These are phyloP conservation scores for Aureobasidium sp. DNA, from an alignment of 2,329 filamentous ascomycete genomes.

Conservation along the genomic window DNA sequence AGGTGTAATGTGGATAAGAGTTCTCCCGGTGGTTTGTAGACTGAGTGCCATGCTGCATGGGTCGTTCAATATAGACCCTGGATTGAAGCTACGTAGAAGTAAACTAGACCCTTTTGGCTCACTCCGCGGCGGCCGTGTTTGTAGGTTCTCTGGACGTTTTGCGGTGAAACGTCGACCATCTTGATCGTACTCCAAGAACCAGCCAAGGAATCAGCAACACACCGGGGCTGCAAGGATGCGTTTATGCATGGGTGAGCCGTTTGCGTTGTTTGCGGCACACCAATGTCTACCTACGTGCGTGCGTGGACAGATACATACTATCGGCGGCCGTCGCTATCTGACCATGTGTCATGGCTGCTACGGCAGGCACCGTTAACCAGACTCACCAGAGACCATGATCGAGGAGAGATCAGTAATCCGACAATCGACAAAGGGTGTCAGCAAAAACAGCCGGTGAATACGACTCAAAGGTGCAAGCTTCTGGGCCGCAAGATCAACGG, in stretches of 20 bases:
- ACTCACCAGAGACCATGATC: neutral
- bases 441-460: neutral
- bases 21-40: neutral
- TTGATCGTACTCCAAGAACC: neutral
- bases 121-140: neutral
- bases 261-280: neutral
- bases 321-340: neutral
- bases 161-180: neutral
- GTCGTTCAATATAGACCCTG: conserved; percentile 4
- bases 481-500: neutral
- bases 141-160: neutral
- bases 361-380: neutral
- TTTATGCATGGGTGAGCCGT: neutral
- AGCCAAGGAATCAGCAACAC: neutral
- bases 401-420: neutral
- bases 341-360: neutral
- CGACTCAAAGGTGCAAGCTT: neutral
- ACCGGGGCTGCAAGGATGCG: neutral
- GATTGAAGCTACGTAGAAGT: neutral
- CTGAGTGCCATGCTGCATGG: neutral
- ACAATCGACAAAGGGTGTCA: neutral
- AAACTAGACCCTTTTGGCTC: neutral
- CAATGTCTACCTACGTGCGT: too few species aligned
- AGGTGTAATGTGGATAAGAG: neutral
- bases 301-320: neutral